Conservation (phyloP, 192 early-diverging fungal genomes). For the Entophlyctis helioformis region DNA sequence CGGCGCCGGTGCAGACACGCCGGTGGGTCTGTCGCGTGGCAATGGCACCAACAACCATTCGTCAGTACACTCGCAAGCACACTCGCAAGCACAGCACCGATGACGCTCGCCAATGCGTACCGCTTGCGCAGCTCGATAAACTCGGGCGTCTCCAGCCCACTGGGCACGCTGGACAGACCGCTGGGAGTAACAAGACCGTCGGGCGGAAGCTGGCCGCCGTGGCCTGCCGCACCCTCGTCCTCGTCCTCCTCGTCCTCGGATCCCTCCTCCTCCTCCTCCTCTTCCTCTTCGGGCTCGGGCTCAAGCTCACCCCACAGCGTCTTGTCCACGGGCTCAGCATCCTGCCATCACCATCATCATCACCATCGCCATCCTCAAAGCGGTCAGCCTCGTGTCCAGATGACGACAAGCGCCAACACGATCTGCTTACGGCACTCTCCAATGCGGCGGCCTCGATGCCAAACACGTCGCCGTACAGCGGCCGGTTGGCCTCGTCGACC, state of each 20-base stretch:
- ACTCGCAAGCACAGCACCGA: too few species aligned
- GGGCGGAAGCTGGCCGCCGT: conserved; percentile 23
- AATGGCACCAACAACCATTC: not conserved
- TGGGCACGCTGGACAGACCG: conserved; percentile 60
- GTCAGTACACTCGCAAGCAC: not conserved
- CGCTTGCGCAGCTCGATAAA: conserved; percentile 77
- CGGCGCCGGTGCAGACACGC: not conserved
- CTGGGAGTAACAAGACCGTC: conserved; percentile 78
- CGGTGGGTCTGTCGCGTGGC: too few species aligned
- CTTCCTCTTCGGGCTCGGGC: conserved; percentile 61
- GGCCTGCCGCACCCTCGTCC: conserved; percentile 32
- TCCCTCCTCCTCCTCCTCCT: conserved; percentile 58
- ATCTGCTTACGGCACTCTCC: too few species aligned
- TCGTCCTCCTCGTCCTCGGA: conserved; percentile 49
- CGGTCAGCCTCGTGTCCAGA: too few species aligned
- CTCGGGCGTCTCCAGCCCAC: conserved; percentile 71
- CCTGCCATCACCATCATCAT: conserved; percentile 11
- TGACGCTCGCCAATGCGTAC: not conserved
- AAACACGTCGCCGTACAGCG: conserved; percentile 95
- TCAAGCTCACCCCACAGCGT: conserved; percentile 89
- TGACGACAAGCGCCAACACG: too few species aligned
- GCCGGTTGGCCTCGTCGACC: conserved; percentile 64
- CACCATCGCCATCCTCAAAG: too few species aligned
- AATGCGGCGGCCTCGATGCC: conserved; percentile 49
- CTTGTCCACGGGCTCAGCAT: conserved; percentile 56